These are phyloP conservation scores for Phialophora expanda DNA, from an alignment of 2,329 filamentous ascomycete species.

Conservation along the genomic window DNA sequence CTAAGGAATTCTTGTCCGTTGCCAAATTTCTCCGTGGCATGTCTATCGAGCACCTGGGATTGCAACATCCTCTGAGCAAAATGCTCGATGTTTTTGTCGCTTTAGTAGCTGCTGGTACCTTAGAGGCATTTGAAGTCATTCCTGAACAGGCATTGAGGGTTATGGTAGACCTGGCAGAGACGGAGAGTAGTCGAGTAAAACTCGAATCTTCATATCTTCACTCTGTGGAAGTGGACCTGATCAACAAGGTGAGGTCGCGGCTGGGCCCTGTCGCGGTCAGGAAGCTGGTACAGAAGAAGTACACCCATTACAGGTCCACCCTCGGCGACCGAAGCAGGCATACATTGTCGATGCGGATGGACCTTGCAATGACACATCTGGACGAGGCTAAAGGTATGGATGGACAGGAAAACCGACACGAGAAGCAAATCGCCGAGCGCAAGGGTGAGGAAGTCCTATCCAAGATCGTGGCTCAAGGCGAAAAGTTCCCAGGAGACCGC, in stretches of 20 bases:
- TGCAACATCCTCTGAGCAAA: background rate
- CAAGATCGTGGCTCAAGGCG: constrained; percentile 1
- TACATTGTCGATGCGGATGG: background rate
- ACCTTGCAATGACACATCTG: background rate
- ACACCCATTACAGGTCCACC: background rate
- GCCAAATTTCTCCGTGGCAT: background rate
- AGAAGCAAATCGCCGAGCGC: background rate
- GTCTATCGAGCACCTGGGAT: background rate
- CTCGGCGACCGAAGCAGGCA: background rate
- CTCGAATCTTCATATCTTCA: background rate
- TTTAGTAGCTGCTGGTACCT: background rate
- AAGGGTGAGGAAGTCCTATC: background rate
- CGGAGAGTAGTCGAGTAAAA: background rate
- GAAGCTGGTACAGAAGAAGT: background rate
- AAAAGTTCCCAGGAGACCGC: background rate
- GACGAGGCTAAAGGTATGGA: background rate
- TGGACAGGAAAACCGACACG: background rate
- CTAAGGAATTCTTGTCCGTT: background rate
- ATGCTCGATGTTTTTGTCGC: background rate
- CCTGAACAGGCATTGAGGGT: background rate
- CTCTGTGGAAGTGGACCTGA: constrained; percentile 1
- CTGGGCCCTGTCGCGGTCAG: background rate
- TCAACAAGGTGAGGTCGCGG: background rate
- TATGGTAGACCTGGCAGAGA: background rate
- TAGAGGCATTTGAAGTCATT: background rate